Evolutionary conservation across 108 stramenopile species (phyloP).

Genomic region (Conticribra weissflogii): DNA sequence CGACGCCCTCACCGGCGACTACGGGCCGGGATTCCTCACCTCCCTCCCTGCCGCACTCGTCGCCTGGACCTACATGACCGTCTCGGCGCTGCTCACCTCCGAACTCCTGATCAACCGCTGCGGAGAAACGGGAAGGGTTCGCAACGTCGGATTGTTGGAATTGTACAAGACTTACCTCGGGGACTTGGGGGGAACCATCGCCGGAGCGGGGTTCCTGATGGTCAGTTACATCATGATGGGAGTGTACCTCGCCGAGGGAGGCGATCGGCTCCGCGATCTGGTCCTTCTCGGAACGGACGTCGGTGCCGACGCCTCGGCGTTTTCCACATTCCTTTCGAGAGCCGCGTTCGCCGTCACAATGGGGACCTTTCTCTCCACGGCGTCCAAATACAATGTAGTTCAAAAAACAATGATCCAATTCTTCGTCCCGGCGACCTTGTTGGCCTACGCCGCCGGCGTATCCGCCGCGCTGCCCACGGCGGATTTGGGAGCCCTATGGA

Average conservation of each 20-base stretch:
- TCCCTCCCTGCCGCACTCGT: constrained; percentile 62
- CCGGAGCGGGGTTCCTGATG: constrained; percentile 77
- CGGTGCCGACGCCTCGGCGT: no score
- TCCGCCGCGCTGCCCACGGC: constrained; percentile 58
- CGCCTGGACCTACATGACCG: constrained; percentile 87
- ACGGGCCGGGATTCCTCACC: constrained; percentile 70
- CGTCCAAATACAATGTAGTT: constrained; percentile 39
- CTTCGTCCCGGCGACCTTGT: constrained; percentile 58
- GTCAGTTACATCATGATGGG: constrained; percentile 87
- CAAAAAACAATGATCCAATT: constrained; percentile 64
- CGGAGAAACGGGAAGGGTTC: constrained; percentile 61
- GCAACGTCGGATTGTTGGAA: constrained; percentile 65
- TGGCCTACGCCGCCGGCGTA: constrained; percentile 61
- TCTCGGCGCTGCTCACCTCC: constrained; percentile 84
- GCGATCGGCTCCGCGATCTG: constrained; percentile 53
- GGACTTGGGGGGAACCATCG: constrained; percentile 42
- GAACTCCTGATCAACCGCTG: constrained; percentile 81
- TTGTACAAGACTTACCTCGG: constrained; percentile 59
- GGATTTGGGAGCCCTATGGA: constrained; percentile 55
- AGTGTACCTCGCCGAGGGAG: constrained; percentile 87
- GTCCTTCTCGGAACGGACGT: no score
- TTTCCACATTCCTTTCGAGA: constrained; percentile 30
- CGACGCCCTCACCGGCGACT: neutral
- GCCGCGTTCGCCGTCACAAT: constrained; percentile 50
- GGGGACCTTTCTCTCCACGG: constrained; percentile 27